Base-by-base conservation (phyloP, 139 green algal species). In the Coccomyxa sp. region DNA sequence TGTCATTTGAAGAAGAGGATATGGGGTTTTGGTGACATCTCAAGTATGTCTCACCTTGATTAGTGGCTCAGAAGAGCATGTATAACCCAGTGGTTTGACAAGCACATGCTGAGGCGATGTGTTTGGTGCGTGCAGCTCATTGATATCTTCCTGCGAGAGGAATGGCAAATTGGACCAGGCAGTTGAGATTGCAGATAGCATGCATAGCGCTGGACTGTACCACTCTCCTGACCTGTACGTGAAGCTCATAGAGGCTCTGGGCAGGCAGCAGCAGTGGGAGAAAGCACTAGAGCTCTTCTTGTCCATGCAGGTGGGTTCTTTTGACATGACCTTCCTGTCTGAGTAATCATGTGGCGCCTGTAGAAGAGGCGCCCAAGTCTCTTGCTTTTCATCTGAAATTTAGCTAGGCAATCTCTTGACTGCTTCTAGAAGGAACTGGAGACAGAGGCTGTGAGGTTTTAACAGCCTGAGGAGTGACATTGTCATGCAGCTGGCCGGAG, bases 211-310 rank as follows among this genome's bases (percentile, higher is more conserved):
- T 27, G 76, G 84, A 6, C 71, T 82, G 10, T 33, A 69, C 35
- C 84, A 73, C 8, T 68, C 79, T 7, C 41, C 34, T 38, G 82
- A 86, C 22, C 74, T 84, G 27, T 90, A 90, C 76, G 74, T 41
- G 76, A 73, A 68, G 22, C 34, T 89, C 4, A 85, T 90, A 33
- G 39, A 78, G 27, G 76, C 58, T 64, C 18, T 64, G 50, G 78
- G 69, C 14, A 54, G 69, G 64, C 33, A 69, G 38, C 72, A 74
- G 72, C 34, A 70, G 5, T 86, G 83, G 77, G 58, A 84, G 37
- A 12, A 50, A 12, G 87, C 86, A 0, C 37, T 91, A 36, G 86
- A 91, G 54, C 54, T 87, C 6, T 91, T 90, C 70, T 44, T 90
- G 39, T 79, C 70, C 16, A 80, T 90, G 76, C 87, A 90, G 80